Evolutionary conservation across 208 protist species (phyloP), one percentile per base, ranked within the genome.

Genomic region (Vickermania spadyakhi): DNA sequence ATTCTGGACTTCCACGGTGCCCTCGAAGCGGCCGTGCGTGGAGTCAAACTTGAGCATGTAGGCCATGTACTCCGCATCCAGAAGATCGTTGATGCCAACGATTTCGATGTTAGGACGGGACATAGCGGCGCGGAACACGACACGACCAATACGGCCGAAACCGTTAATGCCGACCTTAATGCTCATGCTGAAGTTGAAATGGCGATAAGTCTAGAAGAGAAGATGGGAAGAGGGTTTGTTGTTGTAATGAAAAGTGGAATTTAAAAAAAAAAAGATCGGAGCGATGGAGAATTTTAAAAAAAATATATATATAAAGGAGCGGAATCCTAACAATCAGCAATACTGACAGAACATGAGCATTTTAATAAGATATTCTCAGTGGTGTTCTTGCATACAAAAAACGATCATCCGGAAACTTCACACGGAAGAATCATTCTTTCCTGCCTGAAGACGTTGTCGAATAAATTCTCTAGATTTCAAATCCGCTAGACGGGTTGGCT

Each of bases 141-240:
- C 52, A 57, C 96, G 79, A 56, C 97, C 97, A 66, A 98, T 98
- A 64, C 97, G 79, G 62, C 97, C 97, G 64, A 99, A 99, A 58
- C 96, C 96, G 75, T 98, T 98, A 70, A 97, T 97, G 53, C 92
- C 92, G 60, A 97, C 51, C 28, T 76, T 81, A 56, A 81, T 66
- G 49, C 62, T 56, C 70, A 73, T 81, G 52, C 4, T 54, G 13
- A 22, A 7, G 22, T 5, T 25, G 55, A 27, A 21, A 59, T 18
- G 13, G 13, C 11, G 31, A 62, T 56, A 23, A 31, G 26, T 22
- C 7, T 18, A 45, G 13, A 29, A 5, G 13, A 59, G 25, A 45
- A 59, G 55, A 59, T 49, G 13, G 22, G 25, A 7, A 27, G 18
- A 5, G 42, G 7, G 5, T n/a, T 11, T 7, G 11, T 5, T 41